Evolutionary conservation across 2,329 filamentous ascomycete species (phyloP).

Genomic region (Cercospora beticola): DNA sequence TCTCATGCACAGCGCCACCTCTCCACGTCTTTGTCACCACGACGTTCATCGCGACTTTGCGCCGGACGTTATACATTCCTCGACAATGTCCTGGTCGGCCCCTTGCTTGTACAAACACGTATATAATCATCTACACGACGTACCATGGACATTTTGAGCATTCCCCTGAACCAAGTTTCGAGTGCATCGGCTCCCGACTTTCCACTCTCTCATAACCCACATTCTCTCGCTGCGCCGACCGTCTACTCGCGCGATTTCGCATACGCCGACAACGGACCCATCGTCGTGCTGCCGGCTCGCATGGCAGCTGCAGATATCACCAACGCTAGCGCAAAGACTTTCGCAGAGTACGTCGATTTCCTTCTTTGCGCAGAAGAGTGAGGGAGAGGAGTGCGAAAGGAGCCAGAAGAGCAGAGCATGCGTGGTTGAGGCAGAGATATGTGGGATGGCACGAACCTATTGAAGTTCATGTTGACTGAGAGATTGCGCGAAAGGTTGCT

Average conservation of each 20-base stretch:
- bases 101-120: slow-evolving; percentile 18
- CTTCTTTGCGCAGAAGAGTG: not conserved
- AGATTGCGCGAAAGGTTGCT: slow-evolving; percentile 52
- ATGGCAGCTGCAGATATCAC: slow-evolving; percentile 50
- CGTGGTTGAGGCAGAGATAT: slow-evolving; percentile 5
- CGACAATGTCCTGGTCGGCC: slow-evolving; percentile 9
- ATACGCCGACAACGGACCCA: slow-evolving; percentile 42
- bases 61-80: slow-evolving; percentile 17
- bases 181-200: slow-evolving; percentile 1
- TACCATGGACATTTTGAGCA: slow-evolving; percentile 12
- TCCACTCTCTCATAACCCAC: slow-evolving; percentile 7
- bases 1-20: not conserved
- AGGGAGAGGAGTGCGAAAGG: not conserved
- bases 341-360: slow-evolving; percentile 52
- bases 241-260: slow-evolving; percentile 46
- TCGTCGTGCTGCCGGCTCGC: slow-evolving; percentile 39
- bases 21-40: slow-evolving; percentile 6
- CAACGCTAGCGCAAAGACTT: slow-evolving; percentile 49
- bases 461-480: slow-evolving; percentile 39
- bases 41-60: slow-evolving; percentile 6
- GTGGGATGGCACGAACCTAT: slow-evolving; percentile 19
- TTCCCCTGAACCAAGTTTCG: slow-evolving; percentile 17
- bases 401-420: slow-evolving; percentile 4
- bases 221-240: slow-evolving; percentile 8
- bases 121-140: slow-evolving; percentile 3